Conservation (phyloP, 73 alveolate species). For the Urostyla sp. region DNA sequence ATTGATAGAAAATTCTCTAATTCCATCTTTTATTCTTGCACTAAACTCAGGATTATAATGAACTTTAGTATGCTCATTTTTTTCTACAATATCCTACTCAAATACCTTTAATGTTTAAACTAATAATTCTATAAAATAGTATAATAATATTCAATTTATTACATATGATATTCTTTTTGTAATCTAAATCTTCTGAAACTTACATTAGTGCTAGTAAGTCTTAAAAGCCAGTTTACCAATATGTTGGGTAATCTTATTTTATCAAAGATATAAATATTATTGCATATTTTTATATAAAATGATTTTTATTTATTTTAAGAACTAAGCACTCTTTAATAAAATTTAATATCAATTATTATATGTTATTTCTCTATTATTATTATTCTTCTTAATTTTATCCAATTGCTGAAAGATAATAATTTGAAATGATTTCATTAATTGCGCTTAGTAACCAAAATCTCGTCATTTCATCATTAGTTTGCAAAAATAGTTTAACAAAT, state of each 20-base stretch:
- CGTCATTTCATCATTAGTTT: slow-evolving; percentile 25
- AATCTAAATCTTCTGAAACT: slow-evolving; percentile 5
- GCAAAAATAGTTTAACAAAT: background rate
- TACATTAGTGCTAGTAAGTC: slow-evolving; percentile 30
- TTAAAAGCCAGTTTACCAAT: slow-evolving; percentile 23
- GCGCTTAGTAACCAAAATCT: slow-evolving; percentile 42
- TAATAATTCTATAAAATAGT: slow-evolving; percentile 3
- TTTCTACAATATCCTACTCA: slow-evolving; percentile 35
- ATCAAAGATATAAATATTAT: background rate
- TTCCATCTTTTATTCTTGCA: slow-evolving; percentile 20
- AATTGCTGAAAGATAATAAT: slow-evolving; percentile 2
- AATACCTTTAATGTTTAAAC: slow-evolving; percentile 10
- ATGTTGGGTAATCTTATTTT: slow-evolving; percentile 23
- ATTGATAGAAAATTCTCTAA: background rate
- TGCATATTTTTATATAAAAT: slow-evolving; percentile 26
- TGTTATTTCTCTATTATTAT: slow-evolving; percentile 7
- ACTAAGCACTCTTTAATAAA: slow-evolving; percentile 5
- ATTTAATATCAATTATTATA: background rate
- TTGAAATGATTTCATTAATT: slow-evolving; percentile 13
- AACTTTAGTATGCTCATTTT: background rate
- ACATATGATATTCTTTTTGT: background rate
- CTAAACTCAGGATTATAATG: background rate
- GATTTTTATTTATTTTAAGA: background rate
- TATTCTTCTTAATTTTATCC: too few relatives aligned
- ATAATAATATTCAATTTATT: background rate